Evolutionary conservation across 1,284 basidiomycete genomes (phyloP).

Genomic region (Ustilago crameri): DNA sequence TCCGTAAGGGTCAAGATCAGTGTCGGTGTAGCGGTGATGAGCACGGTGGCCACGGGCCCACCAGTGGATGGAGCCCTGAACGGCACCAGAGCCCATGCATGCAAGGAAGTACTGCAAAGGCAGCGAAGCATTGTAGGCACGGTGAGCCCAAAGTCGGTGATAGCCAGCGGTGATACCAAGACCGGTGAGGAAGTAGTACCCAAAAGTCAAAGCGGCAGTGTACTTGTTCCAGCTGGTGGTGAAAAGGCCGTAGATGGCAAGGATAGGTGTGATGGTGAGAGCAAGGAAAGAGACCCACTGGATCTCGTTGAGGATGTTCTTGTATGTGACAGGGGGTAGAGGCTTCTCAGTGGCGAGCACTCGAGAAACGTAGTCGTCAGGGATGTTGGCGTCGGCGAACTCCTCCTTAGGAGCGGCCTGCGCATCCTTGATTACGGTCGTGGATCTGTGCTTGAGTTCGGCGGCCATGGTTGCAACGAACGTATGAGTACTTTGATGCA

Average conservation of each 20-base stretch:
- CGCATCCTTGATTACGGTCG: slow-evolving; percentile 38
- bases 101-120: slow-evolving; percentile 63
- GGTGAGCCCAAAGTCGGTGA: slow-evolving; percentile 67
- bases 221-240: slow-evolving; percentile 53
- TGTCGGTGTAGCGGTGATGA: slow-evolving; percentile 68
- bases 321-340: slow-evolving; percentile 60
- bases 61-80: slow-evolving; percentile 67
- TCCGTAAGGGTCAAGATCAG: slow-evolving; percentile 67
- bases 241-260: slow-evolving; percentile 62
- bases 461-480: slow-evolving; percentile 35
- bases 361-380: slow-evolving; percentile 62
- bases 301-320: slow-evolving; percentile 64
- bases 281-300: slow-evolving; percentile 66
- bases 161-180: slow-evolving; percentile 66
- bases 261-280: slow-evolving; percentile 58
- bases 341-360: slow-evolving; percentile 56
- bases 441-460: slow-evolving; percentile 48
- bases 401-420: slow-evolving; percentile 52
- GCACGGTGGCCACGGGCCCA: slow-evolving; percentile 68
- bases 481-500: background rate
- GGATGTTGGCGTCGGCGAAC: slow-evolving; percentile 59
- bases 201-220: slow-evolving; percentile 55
- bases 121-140: slow-evolving; percentile 59
- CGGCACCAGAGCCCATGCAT: slow-evolving; percentile 65
- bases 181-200: slow-evolving; percentile 67